phyloP scores from a whole-genome alignment of 2,329 filamentous ascomycete species.

The Xenoacremonium recifei region DNA sequence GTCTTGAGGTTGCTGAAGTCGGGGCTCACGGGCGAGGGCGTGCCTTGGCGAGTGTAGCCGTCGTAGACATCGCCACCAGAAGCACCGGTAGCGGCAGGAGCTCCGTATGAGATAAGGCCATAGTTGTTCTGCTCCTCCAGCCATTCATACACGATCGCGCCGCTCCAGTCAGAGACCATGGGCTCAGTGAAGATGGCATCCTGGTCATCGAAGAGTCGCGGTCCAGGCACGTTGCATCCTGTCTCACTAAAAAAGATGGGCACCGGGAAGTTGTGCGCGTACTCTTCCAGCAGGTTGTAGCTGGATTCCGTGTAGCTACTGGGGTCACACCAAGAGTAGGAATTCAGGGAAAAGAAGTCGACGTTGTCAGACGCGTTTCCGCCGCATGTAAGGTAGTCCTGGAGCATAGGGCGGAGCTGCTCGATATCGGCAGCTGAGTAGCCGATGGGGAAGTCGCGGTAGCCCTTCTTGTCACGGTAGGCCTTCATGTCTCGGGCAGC shows the following conservation, averaged over 20 bases:
- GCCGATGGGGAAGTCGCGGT: constrained; percentile 79
- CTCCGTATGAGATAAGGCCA: constrained; percentile 75
- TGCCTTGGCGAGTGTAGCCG: constrained; percentile 69
- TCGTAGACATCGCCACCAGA: constrained; percentile 57
- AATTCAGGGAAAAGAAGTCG: constrained; percentile 85
- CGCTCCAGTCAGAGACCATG: constrained; percentile 71
- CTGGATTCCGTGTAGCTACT: constrained; percentile 61
- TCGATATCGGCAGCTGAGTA: constrained; percentile 87
- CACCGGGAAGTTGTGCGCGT: constrained; percentile 70
- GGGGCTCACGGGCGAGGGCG: constrained; percentile 68
- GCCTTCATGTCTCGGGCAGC: constrained; percentile 79
- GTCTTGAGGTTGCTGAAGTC: constrained; percentile 77
- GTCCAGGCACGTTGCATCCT: constrained; percentile 68
- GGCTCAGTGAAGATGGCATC: constrained; percentile 70
- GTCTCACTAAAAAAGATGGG: constrained; percentile 90
- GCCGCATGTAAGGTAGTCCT: constrained; percentile 77
- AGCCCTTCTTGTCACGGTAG: constrained; percentile 72
- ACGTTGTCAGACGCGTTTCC: constrained; percentile 65
- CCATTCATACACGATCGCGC: constrained; percentile 87
- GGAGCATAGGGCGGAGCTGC: constrained; percentile 59
- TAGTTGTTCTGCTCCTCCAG: constrained; percentile 82
- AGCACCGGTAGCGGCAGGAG: constrained; percentile 49
- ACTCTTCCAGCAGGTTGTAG: constrained; percentile 65
- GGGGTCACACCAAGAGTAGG: constrained; percentile 76
- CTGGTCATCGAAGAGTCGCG: constrained; percentile 69